Evolutionary conservation across 345 rosid genomes (phyloP).

Genomic region (Cardamine occulta): DNA sequence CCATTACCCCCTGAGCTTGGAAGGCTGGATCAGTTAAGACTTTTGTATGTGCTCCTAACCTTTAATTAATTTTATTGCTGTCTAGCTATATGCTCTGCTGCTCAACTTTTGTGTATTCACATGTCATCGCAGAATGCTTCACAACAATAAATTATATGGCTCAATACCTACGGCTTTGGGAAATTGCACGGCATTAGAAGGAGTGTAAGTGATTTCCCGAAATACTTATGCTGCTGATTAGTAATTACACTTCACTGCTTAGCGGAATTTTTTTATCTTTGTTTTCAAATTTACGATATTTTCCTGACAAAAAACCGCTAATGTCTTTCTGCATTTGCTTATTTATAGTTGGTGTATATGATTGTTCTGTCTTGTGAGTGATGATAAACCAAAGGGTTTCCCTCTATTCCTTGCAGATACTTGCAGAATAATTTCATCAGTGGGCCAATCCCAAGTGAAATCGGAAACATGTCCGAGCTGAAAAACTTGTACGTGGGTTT

Average conservation of each 20-base stretch:
- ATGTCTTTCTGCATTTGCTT: conserved; percentile 6
- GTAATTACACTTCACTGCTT: conserved; percentile 15
- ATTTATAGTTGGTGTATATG: background rate
- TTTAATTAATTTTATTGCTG: conserved; percentile 23
- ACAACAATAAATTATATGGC: conserved; percentile 80
- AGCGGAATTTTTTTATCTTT: background rate
- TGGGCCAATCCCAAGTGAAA: conserved; percentile 78
- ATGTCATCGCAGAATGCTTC: conserved; percentile 64
- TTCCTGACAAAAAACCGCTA: background rate
- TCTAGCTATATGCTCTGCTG: conserved; percentile 15
- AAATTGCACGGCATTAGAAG: conserved; percentile 83
- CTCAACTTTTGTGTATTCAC: conserved; percentile 40
- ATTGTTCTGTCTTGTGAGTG: conserved; percentile 19
- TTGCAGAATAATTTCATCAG: conserved; percentile 93
- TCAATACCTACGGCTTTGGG: conserved; percentile 75
- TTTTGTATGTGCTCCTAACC: conserved; percentile 62
- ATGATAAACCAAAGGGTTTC: background rate
- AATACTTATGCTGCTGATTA: background rate
- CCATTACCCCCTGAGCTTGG: conserved; percentile 84
- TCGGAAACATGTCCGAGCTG: conserved; percentile 80
- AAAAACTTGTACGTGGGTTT: conserved; percentile 62
- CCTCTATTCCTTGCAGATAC: conserved; percentile 55
- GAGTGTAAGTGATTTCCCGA: conserved; percentile 59
- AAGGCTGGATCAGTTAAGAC: conserved; percentile 69
- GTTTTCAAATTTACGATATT: background rate